Evolutionary conservation across 371 early-diverging fungal species (phyloP), one percentile per base, ranked within the genome.

Genomic region (Mucor saturninus): DNA sequence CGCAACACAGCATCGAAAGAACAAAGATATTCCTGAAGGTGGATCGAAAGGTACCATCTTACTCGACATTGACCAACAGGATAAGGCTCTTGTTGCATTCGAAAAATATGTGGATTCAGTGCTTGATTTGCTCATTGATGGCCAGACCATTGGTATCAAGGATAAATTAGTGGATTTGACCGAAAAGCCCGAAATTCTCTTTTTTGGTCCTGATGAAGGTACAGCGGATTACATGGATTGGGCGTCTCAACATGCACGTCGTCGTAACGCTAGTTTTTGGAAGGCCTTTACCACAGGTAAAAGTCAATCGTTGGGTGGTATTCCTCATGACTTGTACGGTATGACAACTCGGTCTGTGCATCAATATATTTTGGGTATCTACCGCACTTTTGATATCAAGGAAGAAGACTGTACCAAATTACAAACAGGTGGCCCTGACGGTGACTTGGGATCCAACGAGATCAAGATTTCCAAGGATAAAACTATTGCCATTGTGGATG

Each of bases 281-380:
- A 98, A 97, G 84, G 98, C 98, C 13, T 98, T 98, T 81, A 98
- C 98, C 26, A 98, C 98, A 5, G 98, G 98, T 64, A 98, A 98
- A 86, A 87, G 88, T 54, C 98, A 97, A 82, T 79, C 90, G 0
- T 69, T 98, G 62, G 98, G 98, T 63, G 98, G 98, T 67, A 98
- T 98, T 69, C 98, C 98, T 40, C 98, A 98, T 81, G 98, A 98
- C 75, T 77, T 85, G 35, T 98, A 90, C 74, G 98, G 97, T 67
- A 98, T 98, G 98, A 98, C 98, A 21, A 98, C 98, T 0, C 92
- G 97, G 57, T 95, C 96, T 13, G 98, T 98, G 4, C 98, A 98
- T 79, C 98, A 98, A 80, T 98, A 97, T 72, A 98, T 98, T 5
- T 73, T 98, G 48, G 98, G 98, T 64, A 95, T 98, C 75, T 91